phyloP scores from a whole-genome alignment of 1,284 basidiomycete genomes.

The Paramarasmius palmivorus region DNA sequence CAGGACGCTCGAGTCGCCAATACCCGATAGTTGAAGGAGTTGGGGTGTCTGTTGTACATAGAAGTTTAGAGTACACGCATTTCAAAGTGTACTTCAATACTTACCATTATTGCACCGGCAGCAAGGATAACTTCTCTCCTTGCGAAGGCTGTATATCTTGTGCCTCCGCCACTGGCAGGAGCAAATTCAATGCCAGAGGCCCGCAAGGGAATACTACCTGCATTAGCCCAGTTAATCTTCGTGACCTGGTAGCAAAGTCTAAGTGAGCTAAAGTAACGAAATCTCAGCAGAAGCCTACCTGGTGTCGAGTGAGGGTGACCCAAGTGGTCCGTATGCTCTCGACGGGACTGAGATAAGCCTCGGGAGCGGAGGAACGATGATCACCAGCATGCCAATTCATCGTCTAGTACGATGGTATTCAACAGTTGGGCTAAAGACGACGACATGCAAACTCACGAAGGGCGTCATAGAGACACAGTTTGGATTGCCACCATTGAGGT shows the following conservation, averaged over 20 bases:
- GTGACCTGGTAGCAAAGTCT: constrained; percentile 27
- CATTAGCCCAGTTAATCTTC: constrained; percentile 31
- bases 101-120: constrained; percentile 35
- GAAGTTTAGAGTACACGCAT: too few relatives aligned
- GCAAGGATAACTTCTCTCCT: constrained; percentile 38
- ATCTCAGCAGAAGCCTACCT: constrained; percentile 20
- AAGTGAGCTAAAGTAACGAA: neutral
- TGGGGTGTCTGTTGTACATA: constrained; percentile 10
- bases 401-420: constrained; percentile 18
- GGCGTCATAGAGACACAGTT: constrained; percentile 59
- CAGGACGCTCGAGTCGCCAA: constrained; percentile 42
- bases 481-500: constrained; percentile 55
- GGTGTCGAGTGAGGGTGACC: constrained; percentile 33
- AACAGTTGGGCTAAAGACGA: neutral
- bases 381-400: constrained; percentile 38
- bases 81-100: neutral
- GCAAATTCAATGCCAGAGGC: constrained; percentile 37
- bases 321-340: constrained; percentile 33
- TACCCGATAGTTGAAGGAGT: constrained; percentile 39
- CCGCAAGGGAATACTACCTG: constrained; percentile 26
- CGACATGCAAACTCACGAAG: constrained; percentile 27
- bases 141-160: constrained; percentile 28
- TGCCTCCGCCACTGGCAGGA: constrained; percentile 27
- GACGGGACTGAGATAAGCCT: constrained; percentile 37
- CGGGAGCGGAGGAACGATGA: constrained; percentile 35